phyloP scores from a whole-genome alignment of 257 asterid genomes.

The Capsicum rhomboideum region DNA sequence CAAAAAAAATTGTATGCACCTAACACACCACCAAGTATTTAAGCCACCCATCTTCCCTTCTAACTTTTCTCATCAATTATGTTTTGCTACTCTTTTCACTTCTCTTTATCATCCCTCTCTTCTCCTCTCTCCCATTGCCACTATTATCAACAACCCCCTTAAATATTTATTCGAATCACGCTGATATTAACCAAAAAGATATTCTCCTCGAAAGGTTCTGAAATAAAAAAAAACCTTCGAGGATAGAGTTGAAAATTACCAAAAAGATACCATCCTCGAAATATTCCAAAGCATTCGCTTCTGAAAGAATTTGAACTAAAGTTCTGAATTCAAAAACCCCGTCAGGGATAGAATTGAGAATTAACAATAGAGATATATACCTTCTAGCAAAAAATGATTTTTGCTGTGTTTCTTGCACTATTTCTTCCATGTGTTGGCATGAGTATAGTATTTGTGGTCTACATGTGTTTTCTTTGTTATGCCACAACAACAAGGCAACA shows the following conservation, averaged over 20 bases:
- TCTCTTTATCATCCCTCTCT: neutral
- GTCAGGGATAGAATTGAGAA: too few species aligned
- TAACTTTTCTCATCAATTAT: slow-evolving; percentile 6
- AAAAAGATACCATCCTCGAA: too few species aligned
- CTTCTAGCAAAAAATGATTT: slow-evolving; percentile 48
- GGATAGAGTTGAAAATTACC: too few species aligned
- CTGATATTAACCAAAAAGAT: neutral
- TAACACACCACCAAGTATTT: slow-evolving; percentile 1
- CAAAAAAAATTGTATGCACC: neutral
- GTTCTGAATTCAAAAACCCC: too few species aligned
- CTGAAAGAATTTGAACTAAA: too few species aligned
- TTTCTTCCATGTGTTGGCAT: slow-evolving; percentile 84
- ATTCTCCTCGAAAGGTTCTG: neutral
- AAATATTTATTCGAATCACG: neutral
- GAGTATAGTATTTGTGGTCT: slow-evolving; percentile 68
- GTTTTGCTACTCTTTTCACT: slow-evolving; percentile 17
- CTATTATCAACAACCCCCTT: slow-evolving; percentile 3
- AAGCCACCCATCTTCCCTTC: slow-evolving; percentile 6
- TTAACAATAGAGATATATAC: too few species aligned
- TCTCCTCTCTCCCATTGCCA: neutral
- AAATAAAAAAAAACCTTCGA: neutral
- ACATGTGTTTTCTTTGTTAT: slow-evolving; percentile 65
- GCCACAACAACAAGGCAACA: slow-evolving; percentile 24
- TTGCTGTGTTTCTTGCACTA: slow-evolving; percentile 68
- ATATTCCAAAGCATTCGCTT: too few species aligned